phyloP scores from a whole-genome alignment of 176 grass and related monocot species.

The Alopecurus myosuroides region DNA sequence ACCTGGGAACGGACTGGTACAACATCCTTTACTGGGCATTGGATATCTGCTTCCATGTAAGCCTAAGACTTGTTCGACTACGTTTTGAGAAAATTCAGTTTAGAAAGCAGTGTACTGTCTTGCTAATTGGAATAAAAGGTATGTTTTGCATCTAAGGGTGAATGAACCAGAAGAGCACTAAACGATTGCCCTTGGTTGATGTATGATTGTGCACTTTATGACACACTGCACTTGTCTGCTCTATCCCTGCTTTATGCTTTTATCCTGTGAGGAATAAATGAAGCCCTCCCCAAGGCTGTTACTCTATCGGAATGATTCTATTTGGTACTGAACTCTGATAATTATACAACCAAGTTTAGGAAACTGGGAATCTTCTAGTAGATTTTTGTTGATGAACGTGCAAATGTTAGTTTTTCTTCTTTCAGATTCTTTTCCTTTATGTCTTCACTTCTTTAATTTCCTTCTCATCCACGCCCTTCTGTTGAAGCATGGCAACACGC shows the following conservation, averaged over 20 bases:
- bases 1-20: constrained; percentile 71
- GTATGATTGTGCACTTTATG: not conserved
- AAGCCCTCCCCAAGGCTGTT: not conserved
- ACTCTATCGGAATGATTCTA: no score
- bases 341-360: no score
- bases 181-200: not conserved
- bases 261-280: not conserved
- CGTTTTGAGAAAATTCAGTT: not conserved
- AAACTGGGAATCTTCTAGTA: no score
- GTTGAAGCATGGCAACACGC: not conserved
- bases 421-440: no score
- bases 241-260: not conserved
- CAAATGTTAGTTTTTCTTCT: no score
- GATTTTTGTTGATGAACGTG: no score
- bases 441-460: no score
- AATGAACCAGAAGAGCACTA: not conserved
- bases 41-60: constrained; percentile 81
- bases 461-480: not conserved
- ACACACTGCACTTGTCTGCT: not conserved
- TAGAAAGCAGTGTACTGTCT: not conserved
- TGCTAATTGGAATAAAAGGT: not conserved
- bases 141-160: not conserved
- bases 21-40: constrained; percentile 80
- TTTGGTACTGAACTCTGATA: no score
- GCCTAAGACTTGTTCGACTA: not conserved